Conservation (phyloP, 2,329 filamentous ascomycete genomes). For the Fusarium sp. region DNA sequence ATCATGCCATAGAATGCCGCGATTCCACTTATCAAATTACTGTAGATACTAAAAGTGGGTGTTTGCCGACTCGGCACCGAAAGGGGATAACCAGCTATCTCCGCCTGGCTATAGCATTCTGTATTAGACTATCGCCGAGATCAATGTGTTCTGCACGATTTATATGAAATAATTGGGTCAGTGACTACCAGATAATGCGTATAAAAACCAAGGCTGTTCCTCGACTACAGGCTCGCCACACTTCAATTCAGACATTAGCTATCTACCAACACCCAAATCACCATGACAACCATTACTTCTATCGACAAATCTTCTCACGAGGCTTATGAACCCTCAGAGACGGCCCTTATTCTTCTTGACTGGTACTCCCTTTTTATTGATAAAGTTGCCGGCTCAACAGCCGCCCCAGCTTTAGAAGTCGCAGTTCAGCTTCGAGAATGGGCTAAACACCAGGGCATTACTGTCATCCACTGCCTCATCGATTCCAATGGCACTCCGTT, state of each 20-base stretch:
- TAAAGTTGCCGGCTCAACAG: not conserved
- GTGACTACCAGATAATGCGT: not conserved
- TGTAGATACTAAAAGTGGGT: not conserved
- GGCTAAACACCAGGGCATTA: constrained; percentile 9
- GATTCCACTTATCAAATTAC: no score
- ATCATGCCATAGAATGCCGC: no score
- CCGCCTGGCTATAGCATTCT: not conserved
- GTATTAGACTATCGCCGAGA: not conserved
- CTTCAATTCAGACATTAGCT: not conserved
- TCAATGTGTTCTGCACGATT: no score
- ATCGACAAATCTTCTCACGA: not conserved
- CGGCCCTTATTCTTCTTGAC: constrained; percentile 6
- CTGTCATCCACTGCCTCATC: constrained; percentile 10
- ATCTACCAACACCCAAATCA: not conserved
- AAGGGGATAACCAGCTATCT: constrained; percentile 1
- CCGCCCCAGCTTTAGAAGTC: not conserved
- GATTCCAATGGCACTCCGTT: not conserved
- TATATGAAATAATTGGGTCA: rapidly evolving
- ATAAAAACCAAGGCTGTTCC: not conserved
- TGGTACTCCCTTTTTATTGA: constrained; percentile 13
- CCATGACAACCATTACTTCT: not conserved
- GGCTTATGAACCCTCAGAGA: constrained; percentile 1
- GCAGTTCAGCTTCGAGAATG: constrained; percentile 6
- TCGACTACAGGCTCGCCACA: rapidly evolving
- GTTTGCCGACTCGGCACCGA: constrained; percentile 20